Percentiles rank a stretch among this genome's conserved stretches.
Evolutionary conservation across 768 basidiomycete genomes (phyloP).

Genomic region (Tulasnella sp.): DNA sequence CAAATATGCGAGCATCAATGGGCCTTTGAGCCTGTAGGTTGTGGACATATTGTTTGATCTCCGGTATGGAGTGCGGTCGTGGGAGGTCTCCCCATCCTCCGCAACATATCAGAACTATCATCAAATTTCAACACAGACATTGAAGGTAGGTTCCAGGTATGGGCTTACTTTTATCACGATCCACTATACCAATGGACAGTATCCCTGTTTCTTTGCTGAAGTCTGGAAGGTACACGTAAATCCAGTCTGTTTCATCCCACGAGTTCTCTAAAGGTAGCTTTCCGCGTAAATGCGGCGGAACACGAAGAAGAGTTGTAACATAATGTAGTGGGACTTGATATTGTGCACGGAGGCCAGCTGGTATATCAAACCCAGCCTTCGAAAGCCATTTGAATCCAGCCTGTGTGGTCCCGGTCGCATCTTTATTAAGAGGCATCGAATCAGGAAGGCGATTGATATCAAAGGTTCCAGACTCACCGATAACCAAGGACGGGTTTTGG

Average conservation of each 20-base stretch:
- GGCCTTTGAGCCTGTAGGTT: background rate
- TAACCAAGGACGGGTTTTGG: background rate
- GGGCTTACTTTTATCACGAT: no score
- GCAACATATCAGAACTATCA: background rate
- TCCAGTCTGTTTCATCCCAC: no score
- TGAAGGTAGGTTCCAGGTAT: no score
- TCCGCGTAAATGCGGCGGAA: slow-evolving; percentile 1
- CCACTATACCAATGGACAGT: no score
- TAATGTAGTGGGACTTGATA: slow-evolving; percentile 1
- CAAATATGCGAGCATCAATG: background rate
- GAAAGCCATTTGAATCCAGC: background rate
- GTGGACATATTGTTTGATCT: background rate
- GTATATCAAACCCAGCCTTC: background rate
- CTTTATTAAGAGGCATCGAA: no score
- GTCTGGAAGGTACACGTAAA: no score
- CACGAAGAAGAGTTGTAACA: background rate
- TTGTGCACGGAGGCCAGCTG: background rate
- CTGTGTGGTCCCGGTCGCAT: slow-evolving; percentile 11
- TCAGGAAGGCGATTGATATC: background rate
- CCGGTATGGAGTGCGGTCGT: background rate
- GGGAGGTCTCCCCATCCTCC: background rate
- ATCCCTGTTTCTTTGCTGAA: background rate
- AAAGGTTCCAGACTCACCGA: background rate
- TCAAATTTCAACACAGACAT: background rate
- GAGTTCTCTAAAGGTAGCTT: background rate